Evolutionary conservation across 2,329 filamentous ascomycete genomes (phyloP).

Genomic region (Fusarium sp.): DNA sequence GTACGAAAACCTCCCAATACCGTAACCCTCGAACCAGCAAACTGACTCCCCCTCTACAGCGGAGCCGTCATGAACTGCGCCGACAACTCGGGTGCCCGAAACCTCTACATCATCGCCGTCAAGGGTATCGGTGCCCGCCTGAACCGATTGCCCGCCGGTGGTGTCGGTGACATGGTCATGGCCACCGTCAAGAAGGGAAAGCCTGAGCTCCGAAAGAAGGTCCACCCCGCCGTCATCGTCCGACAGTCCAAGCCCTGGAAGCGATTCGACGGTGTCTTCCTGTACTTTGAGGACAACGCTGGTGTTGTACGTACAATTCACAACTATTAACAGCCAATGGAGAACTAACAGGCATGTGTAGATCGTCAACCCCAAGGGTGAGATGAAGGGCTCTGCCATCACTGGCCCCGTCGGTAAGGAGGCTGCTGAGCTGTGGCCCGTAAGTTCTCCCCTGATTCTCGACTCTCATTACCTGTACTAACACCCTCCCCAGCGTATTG

Average conservation of each 20-base stretch:
- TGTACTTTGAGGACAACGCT: slow-evolving; percentile 99
- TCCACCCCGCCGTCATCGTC: slow-evolving; percentile 99
- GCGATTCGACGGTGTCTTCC: slow-evolving; percentile 96
- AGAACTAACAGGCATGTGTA: slow-evolving; percentile 54
- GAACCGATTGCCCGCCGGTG: slow-evolving; percentile 95
- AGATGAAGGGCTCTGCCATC: slow-evolving; percentile 99
- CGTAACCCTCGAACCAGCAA: background rate
- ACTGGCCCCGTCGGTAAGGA: slow-evolving; percentile 99
- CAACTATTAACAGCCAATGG: no score
- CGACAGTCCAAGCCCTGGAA: slow-evolving; percentile 99
- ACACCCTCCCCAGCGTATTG: slow-evolving; percentile 79
- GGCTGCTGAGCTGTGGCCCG: slow-evolving; percentile 98
- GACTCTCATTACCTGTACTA: slow-evolving; percentile 32
- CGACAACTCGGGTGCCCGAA: slow-evolving; percentile 98
- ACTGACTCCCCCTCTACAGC: slow-evolving; percentile 58
- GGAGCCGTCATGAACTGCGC: slow-evolving; percentile 99
- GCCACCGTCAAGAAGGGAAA: slow-evolving; percentile 99
- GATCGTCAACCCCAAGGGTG: slow-evolving; percentile 99
- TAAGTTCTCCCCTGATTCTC: slow-evolving; percentile 58
- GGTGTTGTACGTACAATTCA: slow-evolving; percentile 79
- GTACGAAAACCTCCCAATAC: slow-evolving; percentile 61
- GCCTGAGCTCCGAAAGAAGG: slow-evolving; percentile 99
- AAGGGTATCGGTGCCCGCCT: slow-evolving; percentile 98
- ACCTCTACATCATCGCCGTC: slow-evolving; percentile 99
- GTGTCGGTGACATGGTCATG: slow-evolving; percentile 99